Conservation (phyloP, 192 early-diverging fungal genomes). For the Coemansia nantahalensis region DNA sequence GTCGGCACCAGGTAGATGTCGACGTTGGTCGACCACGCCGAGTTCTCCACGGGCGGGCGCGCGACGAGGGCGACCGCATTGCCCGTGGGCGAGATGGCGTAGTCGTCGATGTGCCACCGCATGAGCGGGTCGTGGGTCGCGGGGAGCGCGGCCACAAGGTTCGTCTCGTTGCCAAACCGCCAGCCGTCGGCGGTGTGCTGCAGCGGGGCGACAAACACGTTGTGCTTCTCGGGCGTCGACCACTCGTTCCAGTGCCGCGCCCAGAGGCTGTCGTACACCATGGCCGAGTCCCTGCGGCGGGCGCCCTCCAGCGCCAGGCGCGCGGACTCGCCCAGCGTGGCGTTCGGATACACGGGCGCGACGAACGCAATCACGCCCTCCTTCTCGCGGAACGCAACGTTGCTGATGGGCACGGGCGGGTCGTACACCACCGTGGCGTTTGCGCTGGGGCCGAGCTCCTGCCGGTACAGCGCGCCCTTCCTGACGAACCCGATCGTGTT, state of each 20-base stretch:
- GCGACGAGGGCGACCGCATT: slow-evolving; percentile 62
- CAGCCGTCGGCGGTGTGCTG: slow-evolving; percentile 17
- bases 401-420: slow-evolving; percentile 23
- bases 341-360: slow-evolving; percentile 25
- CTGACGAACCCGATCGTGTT: slow-evolving; percentile 14
- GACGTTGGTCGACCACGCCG: slow-evolving; percentile 70
- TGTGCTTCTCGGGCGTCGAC: slow-evolving; percentile 57
- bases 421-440: slow-evolving; percentile 15
- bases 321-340: slow-evolving; percentile 38
- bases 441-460: slow-evolving; percentile 24
- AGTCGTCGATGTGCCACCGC: slow-evolving; percentile 54
- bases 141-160: slow-evolving; percentile 30
- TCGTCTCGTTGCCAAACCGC: slow-evolving; percentile 23
- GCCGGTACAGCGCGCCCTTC: slow-evolving; percentile 25
- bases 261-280: slow-evolving; percentile 66
- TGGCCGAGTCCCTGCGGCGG: slow-evolving; percentile 53
- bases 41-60: slow-evolving; percentile 52
- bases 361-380: slow-evolving; percentile 13
- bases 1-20: slow-evolving; percentile 64
- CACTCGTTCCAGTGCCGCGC: slow-evolving; percentile 77
- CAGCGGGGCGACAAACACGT: slow-evolving; percentile 56
- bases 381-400: slow-evolving; percentile 9
- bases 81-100: slow-evolving; percentile 62
- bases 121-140: slow-evolving; percentile 56
- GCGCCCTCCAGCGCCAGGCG: slow-evolving; percentile 20